Percentiles rank a stretch among this genome's conserved stretches.
Evolutionary conservation across 345 rosid genomes (phyloP).

Genomic region (Euclidium syriacum): DNA sequence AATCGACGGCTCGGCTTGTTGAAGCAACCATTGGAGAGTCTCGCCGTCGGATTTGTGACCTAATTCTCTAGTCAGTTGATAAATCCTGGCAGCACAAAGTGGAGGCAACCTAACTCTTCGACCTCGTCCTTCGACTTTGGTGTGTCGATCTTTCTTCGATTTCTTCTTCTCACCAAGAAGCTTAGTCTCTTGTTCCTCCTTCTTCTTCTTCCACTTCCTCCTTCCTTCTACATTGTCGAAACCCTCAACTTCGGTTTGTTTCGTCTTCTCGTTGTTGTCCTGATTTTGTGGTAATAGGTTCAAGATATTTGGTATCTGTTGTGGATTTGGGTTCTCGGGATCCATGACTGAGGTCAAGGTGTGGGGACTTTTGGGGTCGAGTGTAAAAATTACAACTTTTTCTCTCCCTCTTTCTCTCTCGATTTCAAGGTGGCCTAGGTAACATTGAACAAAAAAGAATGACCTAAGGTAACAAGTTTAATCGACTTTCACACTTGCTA

Average conservation of each 20-base stretch:
- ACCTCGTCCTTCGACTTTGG: constrained; percentile 18
- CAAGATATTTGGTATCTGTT: background rate
- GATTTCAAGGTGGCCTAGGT: background rate
- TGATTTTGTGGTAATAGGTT: constrained; percentile 1
- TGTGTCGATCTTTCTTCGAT: constrained; percentile 8
- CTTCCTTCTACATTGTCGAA: background rate
- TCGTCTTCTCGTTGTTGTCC: background rate
- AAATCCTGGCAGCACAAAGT: constrained; percentile 12
- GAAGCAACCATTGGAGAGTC: constrained; percentile 20
- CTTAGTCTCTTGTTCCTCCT: background rate
- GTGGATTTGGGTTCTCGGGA: constrained; percentile 5
- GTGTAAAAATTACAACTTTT: background rate
- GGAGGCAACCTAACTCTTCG: constrained; percentile 10
- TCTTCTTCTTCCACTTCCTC: background rate
- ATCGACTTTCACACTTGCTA: no score
- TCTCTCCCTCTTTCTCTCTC: background rate
- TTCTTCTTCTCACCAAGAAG: background rate
- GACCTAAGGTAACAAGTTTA: no score
- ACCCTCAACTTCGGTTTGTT: background rate
- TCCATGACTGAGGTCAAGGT: constrained; percentile 13
- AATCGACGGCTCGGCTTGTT: constrained; percentile 20
- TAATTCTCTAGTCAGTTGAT: constrained; percentile 15
- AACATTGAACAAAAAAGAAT: no score
- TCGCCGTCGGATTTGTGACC: constrained; percentile 24
- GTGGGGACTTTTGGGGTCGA: background rate